Conservation (phyloP, 768 basidiomycete species). For the Ramaria sp. region DNA sequence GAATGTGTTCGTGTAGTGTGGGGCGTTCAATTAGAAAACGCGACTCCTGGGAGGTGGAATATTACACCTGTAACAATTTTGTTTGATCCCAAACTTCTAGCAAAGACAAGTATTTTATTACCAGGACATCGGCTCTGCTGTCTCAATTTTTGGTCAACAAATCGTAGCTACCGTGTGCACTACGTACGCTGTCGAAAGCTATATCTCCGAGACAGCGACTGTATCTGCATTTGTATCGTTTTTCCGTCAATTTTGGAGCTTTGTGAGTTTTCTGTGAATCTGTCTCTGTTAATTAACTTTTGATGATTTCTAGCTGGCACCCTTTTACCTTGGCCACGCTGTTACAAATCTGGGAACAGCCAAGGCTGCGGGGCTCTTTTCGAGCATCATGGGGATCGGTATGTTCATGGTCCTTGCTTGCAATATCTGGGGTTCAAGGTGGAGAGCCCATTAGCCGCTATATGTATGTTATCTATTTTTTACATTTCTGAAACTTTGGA, state of each 20-base stretch:
- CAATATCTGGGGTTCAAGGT: background rate
- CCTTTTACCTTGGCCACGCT: slow-evolving; percentile 1
- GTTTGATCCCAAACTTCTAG: background rate
- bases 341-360: slow-evolving; percentile 2
- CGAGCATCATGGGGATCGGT: background rate
- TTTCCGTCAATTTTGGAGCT: background rate
- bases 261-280: background rate
- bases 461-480: no score
- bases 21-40: slow-evolving; percentile 3
- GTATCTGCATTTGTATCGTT: background rate
- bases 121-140: background rate
- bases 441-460: background rate
- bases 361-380: background rate
- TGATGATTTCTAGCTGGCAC: background rate
- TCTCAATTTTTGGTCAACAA: slow-evolving; percentile 2
- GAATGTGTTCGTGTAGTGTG: background rate
- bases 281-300: background rate
- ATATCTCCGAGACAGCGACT: background rate
- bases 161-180: slow-evolving; percentile 2
- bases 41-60: background rate
- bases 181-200: slow-evolving; percentile 1
- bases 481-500: no score
- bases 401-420: background rate
- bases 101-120: background rate
- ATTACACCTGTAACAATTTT: slow-evolving; percentile 1